Evolutionary conservation across 2,329 filamentous ascomycete genomes (phyloP).

Genomic region (Cladosporium sp.): DNA sequence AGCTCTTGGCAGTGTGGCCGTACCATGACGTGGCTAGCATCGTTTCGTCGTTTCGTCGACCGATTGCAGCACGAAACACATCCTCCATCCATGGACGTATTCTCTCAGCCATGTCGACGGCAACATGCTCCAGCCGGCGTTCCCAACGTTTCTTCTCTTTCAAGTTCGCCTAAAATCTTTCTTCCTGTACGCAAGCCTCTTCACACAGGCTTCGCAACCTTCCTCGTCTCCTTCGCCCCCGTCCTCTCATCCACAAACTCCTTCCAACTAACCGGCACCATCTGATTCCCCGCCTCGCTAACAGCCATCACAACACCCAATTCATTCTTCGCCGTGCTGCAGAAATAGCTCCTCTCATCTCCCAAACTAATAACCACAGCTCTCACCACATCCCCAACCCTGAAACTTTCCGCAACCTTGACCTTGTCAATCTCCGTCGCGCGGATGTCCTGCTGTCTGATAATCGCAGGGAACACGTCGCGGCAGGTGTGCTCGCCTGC

Average conservation of each 20-base stretch:
- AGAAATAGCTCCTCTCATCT: slow-evolving; percentile 92
- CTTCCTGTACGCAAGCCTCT: not conserved
- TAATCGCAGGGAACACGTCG: slow-evolving; percentile 38
- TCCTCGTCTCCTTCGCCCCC: slow-evolving; percentile 74
- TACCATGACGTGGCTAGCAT: not conserved
- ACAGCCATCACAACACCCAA: slow-evolving; percentile 91
- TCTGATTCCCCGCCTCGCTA: slow-evolving; percentile 83
- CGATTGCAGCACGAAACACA: not conserved
- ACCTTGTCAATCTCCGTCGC: slow-evolving; percentile 96
- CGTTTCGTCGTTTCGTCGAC: not conserved
- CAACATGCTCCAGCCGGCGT: not conserved
- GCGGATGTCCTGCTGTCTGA: slow-evolving; percentile 74
- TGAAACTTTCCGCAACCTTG: slow-evolving; percentile 85
- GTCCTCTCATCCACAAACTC: slow-evolving; percentile 86
- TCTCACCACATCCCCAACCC: slow-evolving; percentile 87
- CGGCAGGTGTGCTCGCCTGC: slow-evolving; percentile 31
- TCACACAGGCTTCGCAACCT: slow-evolving; percentile 92
- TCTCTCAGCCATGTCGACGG: too few relatives aligned
- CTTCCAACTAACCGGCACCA: slow-evolving; percentile 94
- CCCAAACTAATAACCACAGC: slow-evolving; percentile 82
- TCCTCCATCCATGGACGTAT: too few relatives aligned
- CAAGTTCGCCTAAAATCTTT: not conserved
- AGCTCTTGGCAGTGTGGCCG: not conserved
- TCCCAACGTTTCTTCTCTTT: not conserved
- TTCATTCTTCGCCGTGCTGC: slow-evolving; percentile 89